These are phyloP conservation scores for Eryngium alpinum DNA, from an alignment of 140 eudicot genomes.

Conservation along the genomic window DNA sequence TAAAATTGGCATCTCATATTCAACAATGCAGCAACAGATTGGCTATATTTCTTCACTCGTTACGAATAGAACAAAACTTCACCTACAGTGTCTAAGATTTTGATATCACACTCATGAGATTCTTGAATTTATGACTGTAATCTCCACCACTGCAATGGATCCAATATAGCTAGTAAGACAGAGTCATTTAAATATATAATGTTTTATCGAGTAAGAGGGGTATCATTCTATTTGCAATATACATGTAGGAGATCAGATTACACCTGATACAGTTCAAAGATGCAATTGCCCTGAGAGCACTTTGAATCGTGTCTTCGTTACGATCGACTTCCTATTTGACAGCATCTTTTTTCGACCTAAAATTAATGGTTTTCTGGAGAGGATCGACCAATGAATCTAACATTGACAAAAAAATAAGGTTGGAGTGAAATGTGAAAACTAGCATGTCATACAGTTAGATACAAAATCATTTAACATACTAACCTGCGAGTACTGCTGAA, in stretches of 20 bases:
- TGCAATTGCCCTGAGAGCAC: slow-evolving; percentile 89
- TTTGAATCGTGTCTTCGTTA: slow-evolving; percentile 94
- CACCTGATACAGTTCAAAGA: slow-evolving; percentile 82
- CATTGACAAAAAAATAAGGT: slow-evolving; percentile 41
- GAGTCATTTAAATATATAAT: background rate
- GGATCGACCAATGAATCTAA: slow-evolving; percentile 97
- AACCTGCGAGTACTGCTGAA: slow-evolving; percentile 90
- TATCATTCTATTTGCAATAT: too few relatives aligned
- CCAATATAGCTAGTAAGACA: background rate
- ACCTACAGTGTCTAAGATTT: slow-evolving; percentile 66
- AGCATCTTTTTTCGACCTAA: slow-evolving; percentile 95
- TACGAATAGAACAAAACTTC: slow-evolving; percentile 79
- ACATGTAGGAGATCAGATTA: too few relatives aligned
- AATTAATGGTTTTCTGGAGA: slow-evolving; percentile 83
- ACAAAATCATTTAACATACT: slow-evolving; percentile 11
- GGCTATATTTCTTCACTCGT: slow-evolving; percentile 38
- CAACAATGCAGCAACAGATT: too few relatives aligned
- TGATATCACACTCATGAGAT: slow-evolving; percentile 72
- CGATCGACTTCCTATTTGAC: slow-evolving; percentile 99
- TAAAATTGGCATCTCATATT: background rate
- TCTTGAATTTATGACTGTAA: slow-evolving; percentile 84
- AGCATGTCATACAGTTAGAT: slow-evolving; percentile 3
- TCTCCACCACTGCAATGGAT: slow-evolving; percentile 83
- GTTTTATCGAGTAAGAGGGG: background rate
- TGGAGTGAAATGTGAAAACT: slow-evolving; percentile 8